Evolutionary conservation across 2,329 filamentous ascomycete genomes (phyloP).

Genomic region (Calonectria ilicicola): DNA sequence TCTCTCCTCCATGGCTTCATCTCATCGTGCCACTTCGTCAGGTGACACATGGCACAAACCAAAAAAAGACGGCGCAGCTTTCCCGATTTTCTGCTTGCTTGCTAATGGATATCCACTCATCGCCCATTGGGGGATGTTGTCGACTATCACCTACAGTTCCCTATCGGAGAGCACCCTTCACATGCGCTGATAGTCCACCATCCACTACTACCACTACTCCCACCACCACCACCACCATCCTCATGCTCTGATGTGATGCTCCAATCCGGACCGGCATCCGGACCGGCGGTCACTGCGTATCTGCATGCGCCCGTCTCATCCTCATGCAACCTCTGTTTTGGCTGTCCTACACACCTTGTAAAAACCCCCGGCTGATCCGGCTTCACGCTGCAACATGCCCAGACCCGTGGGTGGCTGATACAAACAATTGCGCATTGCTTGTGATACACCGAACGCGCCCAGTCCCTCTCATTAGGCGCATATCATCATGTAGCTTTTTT

Average conservation of each 20-base stretch:
- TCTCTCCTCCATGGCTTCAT: background rate
- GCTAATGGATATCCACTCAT: constrained; percentile 10
- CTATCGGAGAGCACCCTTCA: background rate
- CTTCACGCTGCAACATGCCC: background rate
- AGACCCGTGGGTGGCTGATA: background rate
- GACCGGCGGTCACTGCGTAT: constrained; percentile 3
- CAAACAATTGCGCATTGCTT: background rate
- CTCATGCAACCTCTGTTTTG: constrained; percentile 7
- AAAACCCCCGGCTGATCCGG: background rate
- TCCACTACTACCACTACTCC: background rate
- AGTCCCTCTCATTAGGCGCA: background rate
- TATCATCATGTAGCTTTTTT: background rate
- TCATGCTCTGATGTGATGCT: constrained; percentile 1
- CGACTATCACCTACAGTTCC: background rate
- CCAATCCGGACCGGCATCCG: background rate
- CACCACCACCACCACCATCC: no score
- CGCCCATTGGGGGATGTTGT: background rate
- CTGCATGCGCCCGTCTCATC: background rate
- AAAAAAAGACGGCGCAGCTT: background rate
- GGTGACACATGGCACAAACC: constrained; percentile 7
- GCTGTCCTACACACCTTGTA: background rate
- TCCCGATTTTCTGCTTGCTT: constrained; percentile 3
- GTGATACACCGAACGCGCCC: background rate
- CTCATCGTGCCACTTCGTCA: constrained; percentile 6
- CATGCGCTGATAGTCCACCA: background rate